Evolutionary conservation across 257 asterid species (phyloP), one percentile per base, ranked within the genome.

Genomic region (Solanum peruvianum): DNA sequence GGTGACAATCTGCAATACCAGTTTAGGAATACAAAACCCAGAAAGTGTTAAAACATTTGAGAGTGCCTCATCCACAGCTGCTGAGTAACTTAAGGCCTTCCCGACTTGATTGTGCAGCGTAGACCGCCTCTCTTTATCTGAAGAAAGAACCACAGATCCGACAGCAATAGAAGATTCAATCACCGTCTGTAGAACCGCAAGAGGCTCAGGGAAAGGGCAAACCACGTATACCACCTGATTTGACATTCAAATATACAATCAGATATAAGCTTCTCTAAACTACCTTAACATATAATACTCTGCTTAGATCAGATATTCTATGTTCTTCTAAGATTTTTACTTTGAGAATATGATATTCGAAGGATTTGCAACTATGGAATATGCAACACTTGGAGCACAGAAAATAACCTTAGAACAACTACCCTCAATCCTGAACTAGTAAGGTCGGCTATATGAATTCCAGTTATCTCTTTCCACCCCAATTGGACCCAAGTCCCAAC

Each of bases 181-280:
- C 85, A 96, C 96, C 49, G 99, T 94, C 89, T 95, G 98, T 21
- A 97, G 93, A 89, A 97, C 95, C 47, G 99, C 96, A 87, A 95
- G 96, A 89, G 99, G 99, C 91, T 97, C 99, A 6, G 99, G 99
- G 86, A 97, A 97, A 89, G 99, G 99, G 92, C 99, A 97, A 64
- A 97, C 98, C 89, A 97, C 99, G 89, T 97, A 96, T 84, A 97
- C 91, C 39, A 97, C 99, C 99, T 97, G 96, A 85, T 87, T 58
- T 62, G 85, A 88, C 72, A 69, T 47, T 72, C 70, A 72, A 20
- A 72, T 29, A 72, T 71, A 86, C 52, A 86, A 52, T 9, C 39
- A 33, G 31, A 52, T 20, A 81, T 81, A 64, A 80, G 69, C 45
- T 80, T 80, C 69, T 47, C 29, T 11, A 39, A 29, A 29, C 39